Base-by-base conservation (phyloP, 2,329 filamentous ascomycete genomes). In the Pseudogymnoascus sp. region DNA sequence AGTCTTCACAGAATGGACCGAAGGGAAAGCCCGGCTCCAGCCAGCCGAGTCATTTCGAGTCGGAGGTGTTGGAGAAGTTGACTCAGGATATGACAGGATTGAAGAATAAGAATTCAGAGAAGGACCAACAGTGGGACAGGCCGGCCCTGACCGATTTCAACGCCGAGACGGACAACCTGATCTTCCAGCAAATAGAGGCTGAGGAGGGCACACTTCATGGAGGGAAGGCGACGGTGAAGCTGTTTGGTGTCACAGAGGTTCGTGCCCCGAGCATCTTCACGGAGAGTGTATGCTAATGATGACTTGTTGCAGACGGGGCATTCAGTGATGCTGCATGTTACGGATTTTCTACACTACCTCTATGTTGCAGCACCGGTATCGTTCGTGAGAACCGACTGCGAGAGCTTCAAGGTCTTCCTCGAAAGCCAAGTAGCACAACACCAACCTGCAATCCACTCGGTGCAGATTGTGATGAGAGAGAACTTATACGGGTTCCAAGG, bases 401-500 rank as follows among this genome's bases (percentile, higher is more conserved):
- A 87, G 14, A 79, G 84, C 0, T 99, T 90, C 80, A 90, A 89
- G 73, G 80, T 85, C 3, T 98, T 86, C 72, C 84, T 99, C 36
- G 93, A 99, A 72, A 81, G 83, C 5, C 87, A 90, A 73, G 76
- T 96, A 61, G 89, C 86, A n/a, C 84, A 90, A 68, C 83, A 89
- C 69, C 84, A 89, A 65, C 85, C 86, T 1, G 83, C 85, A 14
- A 93, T 99, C 65, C 83, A 93, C 68, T 91, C 90, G 0, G 90
- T 97, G 1, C 82, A 89, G 68, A 83, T 99, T 75, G 85, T 89
- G 3, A 86, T 96, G 80, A 84, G 90, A 65, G 93, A 98, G 75
- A 96, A 93, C 72, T 88, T 99, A 5, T 96, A 92, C 72, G 90
- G 92, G 62, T 99, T 96, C 71, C 92, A 96, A 73, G 95, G 95